Conservation (phyloP, 495 filamentous ascomycete genomes). For the Friedmanniomyces simplex region DNA sequence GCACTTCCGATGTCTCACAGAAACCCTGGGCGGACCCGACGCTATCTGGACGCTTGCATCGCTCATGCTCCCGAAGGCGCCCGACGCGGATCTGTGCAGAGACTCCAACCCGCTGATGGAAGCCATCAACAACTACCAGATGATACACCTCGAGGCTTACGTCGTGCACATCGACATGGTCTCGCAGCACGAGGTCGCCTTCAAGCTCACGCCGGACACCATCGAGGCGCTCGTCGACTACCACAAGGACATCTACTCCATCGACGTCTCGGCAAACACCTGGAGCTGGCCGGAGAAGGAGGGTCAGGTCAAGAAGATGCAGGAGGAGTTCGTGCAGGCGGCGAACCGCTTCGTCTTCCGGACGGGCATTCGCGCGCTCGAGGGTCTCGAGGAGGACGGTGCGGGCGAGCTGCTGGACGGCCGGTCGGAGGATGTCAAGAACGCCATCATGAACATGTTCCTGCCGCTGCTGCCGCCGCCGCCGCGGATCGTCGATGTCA, state of each 20-base stretch:
- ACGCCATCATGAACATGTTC: slow-evolving; percentile 72
- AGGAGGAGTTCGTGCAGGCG: slow-evolving; percentile 94
- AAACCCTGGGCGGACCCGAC: slow-evolving; percentile 80
- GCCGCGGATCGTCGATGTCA: slow-evolving; percentile 81
- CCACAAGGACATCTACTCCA: slow-evolving; percentile 93
- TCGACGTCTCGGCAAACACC: slow-evolving; percentile 77
- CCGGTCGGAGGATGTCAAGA: slow-evolving; percentile 89
- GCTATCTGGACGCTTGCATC: slow-evolving; percentile 96
- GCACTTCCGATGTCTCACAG: slow-evolving; percentile 92
- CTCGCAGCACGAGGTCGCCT: slow-evolving; percentile 91
- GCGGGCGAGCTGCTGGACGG: slow-evolving; percentile 87
- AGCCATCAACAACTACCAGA: slow-evolving; percentile 85
- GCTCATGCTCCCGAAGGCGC: slow-evolving; percentile 84
- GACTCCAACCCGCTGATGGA: slow-evolving; percentile 84
- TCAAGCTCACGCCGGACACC: slow-evolving; percentile 94
- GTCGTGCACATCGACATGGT: slow-evolving; percentile 99
- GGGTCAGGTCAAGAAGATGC: slow-evolving; percentile 87
- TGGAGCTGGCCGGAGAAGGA: slow-evolving; percentile 98
- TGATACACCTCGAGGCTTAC: slow-evolving; percentile 93
- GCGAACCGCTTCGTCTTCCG: slow-evolving; percentile 97
- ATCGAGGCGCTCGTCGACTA: slow-evolving; percentile 93
- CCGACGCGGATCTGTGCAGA: slow-evolving; percentile 74
- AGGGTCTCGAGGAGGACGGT: slow-evolving; percentile 95
- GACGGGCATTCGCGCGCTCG: slow-evolving; percentile 77
- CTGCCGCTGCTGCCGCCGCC: slow-evolving; percentile 86